Evolutionary conservation across 2,329 filamentous ascomycete genomes (phyloP).

Genomic region (Periconia sp.): DNA sequence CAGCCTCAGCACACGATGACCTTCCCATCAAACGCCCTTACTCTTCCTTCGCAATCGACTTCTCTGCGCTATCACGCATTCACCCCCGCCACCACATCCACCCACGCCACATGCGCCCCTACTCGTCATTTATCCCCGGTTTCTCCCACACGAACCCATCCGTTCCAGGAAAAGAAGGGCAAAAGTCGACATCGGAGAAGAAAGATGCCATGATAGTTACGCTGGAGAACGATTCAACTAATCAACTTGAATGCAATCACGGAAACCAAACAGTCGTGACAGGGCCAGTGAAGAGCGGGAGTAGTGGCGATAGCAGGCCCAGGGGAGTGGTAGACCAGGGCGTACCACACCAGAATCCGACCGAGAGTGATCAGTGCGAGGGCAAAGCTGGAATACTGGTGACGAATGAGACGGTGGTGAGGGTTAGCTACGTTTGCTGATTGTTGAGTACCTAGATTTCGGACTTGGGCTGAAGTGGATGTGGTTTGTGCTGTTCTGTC

Average conservation of each 20-base stretch:
- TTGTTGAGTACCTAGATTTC: too few relatives aligned
- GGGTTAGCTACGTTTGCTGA: too few relatives aligned
- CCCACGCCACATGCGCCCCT: too few relatives aligned
- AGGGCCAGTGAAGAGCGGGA: neutral
- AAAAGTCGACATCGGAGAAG: neutral
- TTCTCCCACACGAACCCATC: neutral
- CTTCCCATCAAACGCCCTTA: neutral
- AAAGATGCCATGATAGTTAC: too few relatives aligned
- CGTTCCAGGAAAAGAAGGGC: neutral
- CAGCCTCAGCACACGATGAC: neutral
- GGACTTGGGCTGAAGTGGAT: too few relatives aligned
- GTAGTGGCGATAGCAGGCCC: neutral
- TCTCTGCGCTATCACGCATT: too few relatives aligned
- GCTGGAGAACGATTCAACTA: too few relatives aligned
- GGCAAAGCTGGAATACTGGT: neutral
- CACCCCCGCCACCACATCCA: too few relatives aligned
- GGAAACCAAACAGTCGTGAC: constrained; percentile 7
- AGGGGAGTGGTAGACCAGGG: neutral
- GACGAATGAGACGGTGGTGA: neutral
- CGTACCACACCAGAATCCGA: too few relatives aligned
- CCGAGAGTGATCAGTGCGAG: neutral
- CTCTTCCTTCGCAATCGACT: neutral
- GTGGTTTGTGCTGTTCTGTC: too few relatives aligned
- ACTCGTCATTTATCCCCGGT: too few relatives aligned
- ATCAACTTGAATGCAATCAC: neutral